These are phyloP conservation scores for Inonotus hispidus DNA, from an alignment of 1,284 basidiomycete species.

Conservation along the genomic window DNA sequence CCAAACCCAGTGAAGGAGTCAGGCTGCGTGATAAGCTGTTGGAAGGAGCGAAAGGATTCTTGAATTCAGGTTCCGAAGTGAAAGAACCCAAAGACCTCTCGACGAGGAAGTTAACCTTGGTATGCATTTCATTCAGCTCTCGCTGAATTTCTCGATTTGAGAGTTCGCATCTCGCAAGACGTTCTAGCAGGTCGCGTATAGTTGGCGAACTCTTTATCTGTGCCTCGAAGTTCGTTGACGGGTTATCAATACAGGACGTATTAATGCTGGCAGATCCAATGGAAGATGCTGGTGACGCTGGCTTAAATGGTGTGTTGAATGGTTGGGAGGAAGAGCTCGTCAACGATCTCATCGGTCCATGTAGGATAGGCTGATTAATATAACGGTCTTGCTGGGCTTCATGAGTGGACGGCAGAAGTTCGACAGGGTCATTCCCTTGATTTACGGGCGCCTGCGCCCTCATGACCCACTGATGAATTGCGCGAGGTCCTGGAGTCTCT, in stretches of 20 bases:
- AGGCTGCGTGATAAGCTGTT: slow-evolving; percentile 29
- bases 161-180: slow-evolving; percentile 66
- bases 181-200: slow-evolving; percentile 71
- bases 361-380: slow-evolving; percentile 19
- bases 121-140: slow-evolving; percentile 66
- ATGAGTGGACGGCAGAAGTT: slow-evolving; percentile 5
- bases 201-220: slow-evolving; percentile 70
- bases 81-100: slow-evolving; percentile 50
- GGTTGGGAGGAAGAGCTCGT: slow-evolving; percentile 25
- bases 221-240: slow-evolving; percentile 49
- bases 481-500: slow-evolving; percentile 18
- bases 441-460: slow-evolving; percentile 14
- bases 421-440: slow-evolving; percentile 11
- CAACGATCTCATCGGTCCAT: slow-evolving; percentile 6
- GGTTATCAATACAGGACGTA: slow-evolving; percentile 36
- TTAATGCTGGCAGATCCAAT: slow-evolving; percentile 65
- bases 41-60: slow-evolving; percentile 63
- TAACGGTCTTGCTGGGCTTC: slow-evolving; percentile 31
- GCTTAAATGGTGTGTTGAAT: slow-evolving; percentile 38
- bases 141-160: slow-evolving; percentile 68
- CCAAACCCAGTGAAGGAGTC: slow-evolving; percentile 40
- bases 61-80: slow-evolving; percentile 59
- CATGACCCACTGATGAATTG: slow-evolving; percentile 18
- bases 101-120: slow-evolving; percentile 71
- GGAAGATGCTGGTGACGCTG: slow-evolving; percentile 73